phyloP scores from a whole-genome alignment of 2,329 filamentous ascomycete genomes.

The Penicillium sp. region DNA sequence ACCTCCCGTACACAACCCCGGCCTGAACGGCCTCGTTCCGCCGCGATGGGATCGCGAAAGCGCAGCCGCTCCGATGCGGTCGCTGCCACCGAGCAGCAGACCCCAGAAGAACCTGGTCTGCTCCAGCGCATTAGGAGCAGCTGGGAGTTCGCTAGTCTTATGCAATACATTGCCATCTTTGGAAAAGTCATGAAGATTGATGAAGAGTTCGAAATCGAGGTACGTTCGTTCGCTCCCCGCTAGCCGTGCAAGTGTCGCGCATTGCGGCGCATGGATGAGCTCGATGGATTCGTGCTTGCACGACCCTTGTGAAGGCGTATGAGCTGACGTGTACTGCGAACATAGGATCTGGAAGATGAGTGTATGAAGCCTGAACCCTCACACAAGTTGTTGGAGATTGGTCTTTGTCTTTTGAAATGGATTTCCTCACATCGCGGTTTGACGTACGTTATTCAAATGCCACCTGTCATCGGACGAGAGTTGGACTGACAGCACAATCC shows the following conservation, averaged over 20 bases:
- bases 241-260: slow-evolving; percentile 6
- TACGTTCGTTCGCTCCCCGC: slow-evolving; percentile 44
- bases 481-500: slow-evolving; percentile 10
- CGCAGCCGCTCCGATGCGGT: slow-evolving; percentile 57
- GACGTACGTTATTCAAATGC: slow-evolving; percentile 60
- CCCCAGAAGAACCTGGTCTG: slow-evolving; percentile 40
- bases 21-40: slow-evolving; percentile 31
- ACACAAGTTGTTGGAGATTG: slow-evolving; percentile 72
- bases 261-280: slow-evolving; percentile 10
- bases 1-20: slow-evolving; percentile 19
- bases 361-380: slow-evolving; percentile 76
- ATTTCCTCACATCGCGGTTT: slow-evolving; percentile 91
- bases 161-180: slow-evolving; percentile 91
- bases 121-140: slow-evolving; percentile 75
- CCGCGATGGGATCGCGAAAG: slow-evolving; percentile 55
- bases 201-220: slow-evolving; percentile 85
- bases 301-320: background rate
- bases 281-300: background rate
- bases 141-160: slow-evolving; percentile 94
- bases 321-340: slow-evolving; percentile 13
- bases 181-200: slow-evolving; percentile 86
- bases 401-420: slow-evolving; percentile 82
- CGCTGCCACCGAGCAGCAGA: slow-evolving; percentile 44
- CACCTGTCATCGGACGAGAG: background rate
- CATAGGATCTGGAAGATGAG: slow-evolving; percentile 81